Base-by-base conservation (phyloP, 2,329 filamentous ascomycete genomes). In the Hypoxylon sp. region DNA sequence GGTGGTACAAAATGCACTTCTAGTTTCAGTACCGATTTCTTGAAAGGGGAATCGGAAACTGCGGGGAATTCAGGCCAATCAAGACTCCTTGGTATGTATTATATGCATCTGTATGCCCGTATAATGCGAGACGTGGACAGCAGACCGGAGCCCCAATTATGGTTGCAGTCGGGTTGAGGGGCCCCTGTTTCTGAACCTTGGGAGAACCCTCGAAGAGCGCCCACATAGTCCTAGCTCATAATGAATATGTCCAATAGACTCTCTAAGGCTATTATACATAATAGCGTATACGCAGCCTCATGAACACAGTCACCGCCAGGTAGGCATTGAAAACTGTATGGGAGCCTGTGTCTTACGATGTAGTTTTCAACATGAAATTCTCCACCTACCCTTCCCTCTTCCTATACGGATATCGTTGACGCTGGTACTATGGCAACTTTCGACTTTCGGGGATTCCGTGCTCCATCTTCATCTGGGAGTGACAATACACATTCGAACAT, bases 361-460 rank as follows among this genome's bases (percentile, higher is more conserved):
- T 46, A 41, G 28, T 17, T 28, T 32, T 28, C 56, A 50, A 19
- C 49, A 48, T 60, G 36, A 60, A 14, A 34, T 46, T 61, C 36
- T 52, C 48, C 48, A 49, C 45, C n/a, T 52, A 36, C 38, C 46
- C 53, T 19, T 52, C 51, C 9, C 34, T 19, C 30, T 41, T 41
- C 30, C 38, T 34, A 17, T 21, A 19, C 21, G 52, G 45, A 51
- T 17, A 48, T 57, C 45, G 28, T 25, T 51, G 45, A 63, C 10
- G n/a, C 30, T 56, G 53, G 48, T 49, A 43, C 51, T 45, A 63
- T 63, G 60, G 53, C 49, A 3, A 52, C 10, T n/a, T 46, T 58
- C 19, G 21, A 48, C 19, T 11, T 17, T 41, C 36, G 48, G 36
- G 60, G 52, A 25, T 43, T 46, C 13, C 43, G 36, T 17, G 19